Conservation (phyloP, 495 filamentous ascomycete genomes). For the Thermochaetoides thermophila region DNA sequence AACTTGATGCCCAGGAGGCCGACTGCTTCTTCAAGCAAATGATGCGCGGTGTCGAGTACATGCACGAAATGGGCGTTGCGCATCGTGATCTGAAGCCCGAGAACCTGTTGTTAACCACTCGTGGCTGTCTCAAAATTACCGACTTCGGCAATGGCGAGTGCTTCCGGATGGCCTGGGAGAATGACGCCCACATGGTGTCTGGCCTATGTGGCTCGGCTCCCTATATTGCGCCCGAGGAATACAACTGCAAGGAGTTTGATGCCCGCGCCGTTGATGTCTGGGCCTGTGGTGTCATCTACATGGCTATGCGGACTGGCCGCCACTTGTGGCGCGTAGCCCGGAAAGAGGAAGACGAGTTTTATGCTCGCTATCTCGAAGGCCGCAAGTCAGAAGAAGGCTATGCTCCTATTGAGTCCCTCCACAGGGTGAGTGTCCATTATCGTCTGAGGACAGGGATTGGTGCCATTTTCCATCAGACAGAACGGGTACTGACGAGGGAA, state of each 20-base stretch:
- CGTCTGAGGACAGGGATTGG: too few species aligned
- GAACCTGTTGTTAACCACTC: slow-evolving; percentile 85
- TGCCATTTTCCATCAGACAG: slow-evolving; percentile 3
- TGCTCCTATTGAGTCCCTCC: slow-evolving; percentile 86
- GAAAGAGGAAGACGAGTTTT: slow-evolving; percentile 95
- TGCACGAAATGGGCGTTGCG: slow-evolving; percentile 99
- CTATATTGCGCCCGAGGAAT: slow-evolving; percentile 97
- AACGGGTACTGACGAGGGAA: neutral
- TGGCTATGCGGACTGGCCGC: slow-evolving; percentile 96
- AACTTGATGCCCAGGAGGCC: slow-evolving; percentile 83
- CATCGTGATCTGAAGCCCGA: slow-evolving; percentile 97
- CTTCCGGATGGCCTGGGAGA: slow-evolving; percentile 99
- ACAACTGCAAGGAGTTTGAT: slow-evolving; percentile 87
- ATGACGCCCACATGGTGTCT: slow-evolving; percentile 92
- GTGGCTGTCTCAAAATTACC: slow-evolving; percentile 93
- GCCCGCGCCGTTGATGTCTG: slow-evolving; percentile 93
- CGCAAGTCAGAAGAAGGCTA: slow-evolving; percentile 90
- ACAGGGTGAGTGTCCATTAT: slow-evolving; percentile 56
- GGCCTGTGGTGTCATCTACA: slow-evolving; percentile 98
- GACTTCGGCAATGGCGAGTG: slow-evolving; percentile 99
- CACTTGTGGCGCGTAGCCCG: slow-evolving; percentile 94
- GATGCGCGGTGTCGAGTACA: slow-evolving; percentile 98
- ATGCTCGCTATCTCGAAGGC: slow-evolving; percentile 80
- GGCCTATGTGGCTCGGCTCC: slow-evolving; percentile 92
- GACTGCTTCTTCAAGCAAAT: slow-evolving; percentile 99